Evolutionary conservation across 345 rosid species (phyloP), one percentile per base, ranked within the genome.

Genomic region (Pistacia vera): DNA sequence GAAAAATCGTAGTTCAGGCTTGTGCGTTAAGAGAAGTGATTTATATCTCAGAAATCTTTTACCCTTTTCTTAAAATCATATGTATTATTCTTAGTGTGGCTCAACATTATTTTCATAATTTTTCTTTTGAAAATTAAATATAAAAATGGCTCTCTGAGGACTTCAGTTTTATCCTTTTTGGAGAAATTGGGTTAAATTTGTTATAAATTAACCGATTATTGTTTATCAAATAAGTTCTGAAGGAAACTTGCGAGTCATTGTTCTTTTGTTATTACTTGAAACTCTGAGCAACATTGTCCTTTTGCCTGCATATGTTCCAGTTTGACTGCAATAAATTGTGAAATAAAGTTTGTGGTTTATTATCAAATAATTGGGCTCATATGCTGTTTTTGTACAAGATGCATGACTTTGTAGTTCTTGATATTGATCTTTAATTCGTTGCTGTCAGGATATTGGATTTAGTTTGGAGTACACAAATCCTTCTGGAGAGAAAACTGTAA

Each of bases 371-470:
- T 28, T 68, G 46, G 46, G 8, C 65, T 66, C 10, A 5, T 59
- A 7, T 46, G 54, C 66, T 68, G 52, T 14, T 35, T 69, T 30
- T 73, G 60, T 63, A 51, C 13, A 64, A 74, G 69, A 52, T 54
- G 63, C 68, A 38, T 63, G 63, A 33, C 38, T 52, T 76, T 54
- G 63, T 63, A 28, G 55, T 70, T 54, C 48, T 25, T 67, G 10
- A 11, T 71, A 22, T 56, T 77, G 38, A 63, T 54, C 75, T 59
- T 77, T 41, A 5, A 60, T 18, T 70, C 38, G 16, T 54, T 76
- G 48, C 70, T 75, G 59, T 63, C 91, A 95, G 99, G 99, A 95
- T 84, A 90, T 93, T 65, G 99, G 99, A 82, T 95, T 95, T 82
- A 92, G 98, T 72, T 84, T 95, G 93, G 99, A 95, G 87, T 90